Evolutionary conservation across 1,139 yeast genomes (phyloP).

Genomic region (Saccharomycopsis crataegensis): DNA sequence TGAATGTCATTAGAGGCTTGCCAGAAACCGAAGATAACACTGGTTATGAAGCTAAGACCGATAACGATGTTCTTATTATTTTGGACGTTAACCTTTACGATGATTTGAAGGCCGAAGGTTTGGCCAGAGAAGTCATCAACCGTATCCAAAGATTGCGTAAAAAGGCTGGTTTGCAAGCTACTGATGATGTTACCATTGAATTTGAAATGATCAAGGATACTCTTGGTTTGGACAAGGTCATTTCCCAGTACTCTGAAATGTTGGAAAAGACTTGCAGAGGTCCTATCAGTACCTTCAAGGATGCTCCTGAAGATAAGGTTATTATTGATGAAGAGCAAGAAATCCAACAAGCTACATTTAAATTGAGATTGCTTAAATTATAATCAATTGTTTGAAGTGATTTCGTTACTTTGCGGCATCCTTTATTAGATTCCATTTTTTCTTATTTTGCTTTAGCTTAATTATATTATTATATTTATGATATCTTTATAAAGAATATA

Average conservation of each 20-base stretch:
- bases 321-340: conserved; percentile 87
- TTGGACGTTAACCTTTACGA: conserved; percentile 84
- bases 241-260: conserved; percentile 58
- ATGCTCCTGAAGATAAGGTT: conserved; percentile 34
- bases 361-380: conserved; percentile 41
- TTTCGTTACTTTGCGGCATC: too few relatives aligned
- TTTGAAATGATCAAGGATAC: conserved; percentile 67
- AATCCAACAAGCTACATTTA: conserved; percentile 79
- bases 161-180: conserved; percentile 90
- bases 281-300: conserved; percentile 41
- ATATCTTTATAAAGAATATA: neutral
- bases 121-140: conserved; percentile 92
- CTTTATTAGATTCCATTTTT: too few relatives aligned
- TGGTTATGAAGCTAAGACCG: conserved; percentile 83
- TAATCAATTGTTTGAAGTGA: neutral
- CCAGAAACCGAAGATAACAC: conserved; percentile 54
- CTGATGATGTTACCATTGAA: conserved; percentile 90
- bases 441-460: neutral
- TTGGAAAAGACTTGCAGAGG: conserved; percentile 72
- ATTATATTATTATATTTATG: neutral
- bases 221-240: conserved; percentile 56
- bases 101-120: conserved; percentile 86
- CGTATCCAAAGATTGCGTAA: conserved; percentile 97
- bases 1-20: conserved; percentile 83
- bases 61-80: conserved; percentile 80